A percentile compares a stretch with the other conserved stretches of the same genome.
Conservation (phyloP, 352 stramenopile genomes). For the Phytophthora pini region DNA sequence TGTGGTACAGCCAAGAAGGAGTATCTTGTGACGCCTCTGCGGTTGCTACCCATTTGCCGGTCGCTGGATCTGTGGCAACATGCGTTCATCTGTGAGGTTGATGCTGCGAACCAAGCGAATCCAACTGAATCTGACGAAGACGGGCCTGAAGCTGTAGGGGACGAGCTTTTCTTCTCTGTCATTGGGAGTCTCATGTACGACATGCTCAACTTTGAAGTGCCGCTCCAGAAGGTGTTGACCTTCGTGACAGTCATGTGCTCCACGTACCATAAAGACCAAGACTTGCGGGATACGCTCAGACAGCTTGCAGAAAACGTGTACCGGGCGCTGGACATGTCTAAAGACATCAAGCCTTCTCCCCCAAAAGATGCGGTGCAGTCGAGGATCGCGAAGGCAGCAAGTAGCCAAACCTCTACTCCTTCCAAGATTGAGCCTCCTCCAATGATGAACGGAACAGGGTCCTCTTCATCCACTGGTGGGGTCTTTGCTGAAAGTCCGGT, state of each 20-base stretch:
- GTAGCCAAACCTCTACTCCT: not conserved
- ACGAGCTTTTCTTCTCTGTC: slow-evolving; percentile 85
- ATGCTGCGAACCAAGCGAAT: slow-evolving; percentile 54
- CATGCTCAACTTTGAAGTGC: slow-evolving; percentile 86
- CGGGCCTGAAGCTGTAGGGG: slow-evolving; percentile 43
- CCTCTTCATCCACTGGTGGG: slow-evolving; percentile 10
- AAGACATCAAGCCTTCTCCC: slow-evolving; percentile 57
- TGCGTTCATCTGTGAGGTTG: slow-evolving; percentile 81
- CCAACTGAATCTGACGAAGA: slow-evolving; percentile 45
- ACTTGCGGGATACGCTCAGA: slow-evolving; percentile 74
- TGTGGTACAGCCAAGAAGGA: slow-evolving; percentile 75
- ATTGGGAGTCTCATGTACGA: slow-evolving; percentile 86
- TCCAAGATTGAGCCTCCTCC: slow-evolving; percentile 3
- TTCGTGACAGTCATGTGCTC: slow-evolving; percentile 87
- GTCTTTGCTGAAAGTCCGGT: slow-evolving; percentile 43
- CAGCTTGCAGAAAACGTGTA: slow-evolving; percentile 86
- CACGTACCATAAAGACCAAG: slow-evolving; percentile 78
- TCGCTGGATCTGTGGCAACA: slow-evolving; percentile 89
- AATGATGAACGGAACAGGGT: slow-evolving; percentile 3
- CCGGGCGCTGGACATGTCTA: slow-evolving; percentile 81
- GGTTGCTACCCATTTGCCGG: slow-evolving; percentile 69
- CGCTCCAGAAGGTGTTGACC: slow-evolving; percentile 71
- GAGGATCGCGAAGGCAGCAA: slow-evolving; percentile 21
- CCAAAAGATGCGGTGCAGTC: slow-evolving; percentile 28
- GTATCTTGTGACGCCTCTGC: slow-evolving; percentile 73